Evolutionary conservation across 2,329 filamentous ascomycete species (phyloP).

Genomic region (Hypoxylon rubiginosum): DNA sequence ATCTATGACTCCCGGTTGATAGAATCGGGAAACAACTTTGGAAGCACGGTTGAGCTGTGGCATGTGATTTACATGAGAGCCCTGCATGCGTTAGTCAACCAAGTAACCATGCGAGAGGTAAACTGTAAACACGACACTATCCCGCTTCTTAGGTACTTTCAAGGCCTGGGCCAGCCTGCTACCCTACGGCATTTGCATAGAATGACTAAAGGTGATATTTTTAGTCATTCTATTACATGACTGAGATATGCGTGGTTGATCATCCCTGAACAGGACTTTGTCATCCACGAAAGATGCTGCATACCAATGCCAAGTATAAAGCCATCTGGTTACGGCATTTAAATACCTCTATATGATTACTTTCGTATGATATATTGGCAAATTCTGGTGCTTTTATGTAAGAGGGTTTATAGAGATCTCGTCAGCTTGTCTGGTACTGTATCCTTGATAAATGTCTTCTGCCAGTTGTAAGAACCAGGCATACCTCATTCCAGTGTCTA

Average conservation of each 20-base stretch:
- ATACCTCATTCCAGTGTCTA: too few relatives aligned
- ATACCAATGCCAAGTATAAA: background rate
- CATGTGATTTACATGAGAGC: background rate
- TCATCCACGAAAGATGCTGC: background rate
- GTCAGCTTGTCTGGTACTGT: too few relatives aligned
- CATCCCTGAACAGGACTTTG: background rate
- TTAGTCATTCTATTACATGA: too few relatives aligned
- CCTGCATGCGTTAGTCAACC: background rate
- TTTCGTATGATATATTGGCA: too few relatives aligned
- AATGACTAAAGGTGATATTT: background rate
- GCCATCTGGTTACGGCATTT: too few relatives aligned
- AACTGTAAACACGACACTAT: background rate
- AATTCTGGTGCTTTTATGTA: too few relatives aligned
- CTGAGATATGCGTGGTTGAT: too few relatives aligned
- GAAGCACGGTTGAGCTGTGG: background rate
- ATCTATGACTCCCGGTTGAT: slow-evolving; percentile 9
- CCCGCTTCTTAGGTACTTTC: too few relatives aligned
- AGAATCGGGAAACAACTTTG: slow-evolving; percentile 7
- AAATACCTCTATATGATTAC: too few relatives aligned
- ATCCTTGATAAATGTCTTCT: too few relatives aligned
- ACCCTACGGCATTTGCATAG: background rate
- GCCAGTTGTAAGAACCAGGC: too few relatives aligned
- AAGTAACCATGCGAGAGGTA: background rate
- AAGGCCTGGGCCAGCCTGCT: background rate
- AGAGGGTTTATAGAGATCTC: too few relatives aligned